phyloP scores from a whole-genome alignment of 768 basidiomycete species.

The Boletus reticuloceps region DNA sequence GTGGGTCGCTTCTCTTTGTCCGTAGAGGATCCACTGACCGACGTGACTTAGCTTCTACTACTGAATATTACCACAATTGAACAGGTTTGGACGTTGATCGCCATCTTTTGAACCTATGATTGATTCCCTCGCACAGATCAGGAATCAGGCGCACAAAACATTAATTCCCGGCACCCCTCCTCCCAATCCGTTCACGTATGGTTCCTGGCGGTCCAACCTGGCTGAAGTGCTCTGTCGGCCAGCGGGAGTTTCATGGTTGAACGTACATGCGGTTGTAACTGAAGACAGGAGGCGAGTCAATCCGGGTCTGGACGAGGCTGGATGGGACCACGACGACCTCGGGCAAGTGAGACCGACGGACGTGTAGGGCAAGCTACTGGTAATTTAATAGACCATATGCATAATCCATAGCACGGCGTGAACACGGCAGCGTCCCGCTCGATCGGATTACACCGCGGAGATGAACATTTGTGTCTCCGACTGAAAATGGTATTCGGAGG shows the following conservation, averaged over 20 bases:
- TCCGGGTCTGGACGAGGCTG: constrained; percentile 51
- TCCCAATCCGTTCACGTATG: constrained; percentile 86
- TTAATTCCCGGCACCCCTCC: constrained; percentile 63
- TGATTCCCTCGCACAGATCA: constrained; percentile 51
- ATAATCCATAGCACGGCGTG: not conserved
- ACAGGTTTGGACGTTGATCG: constrained; percentile 55
- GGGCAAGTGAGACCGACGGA: constrained; percentile 14
- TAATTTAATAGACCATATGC: not conserved
- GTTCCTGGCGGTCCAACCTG: constrained; percentile 72
- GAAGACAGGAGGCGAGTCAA: constrained; percentile 76
- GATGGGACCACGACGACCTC: constrained; percentile 26
- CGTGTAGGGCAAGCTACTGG: constrained; percentile 5
- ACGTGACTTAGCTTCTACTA: constrained; percentile 57
- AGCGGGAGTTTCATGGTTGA: constrained; percentile 75
- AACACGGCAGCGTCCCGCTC: constrained; percentile 1
- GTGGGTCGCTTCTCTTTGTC: constrained; percentile 43
- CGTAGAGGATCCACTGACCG: constrained; percentile 1
- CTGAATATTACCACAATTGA: constrained; percentile 96
- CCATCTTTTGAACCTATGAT: constrained; percentile 1
- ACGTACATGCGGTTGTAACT: constrained; percentile 55
- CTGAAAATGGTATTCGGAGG: constrained; percentile 17
- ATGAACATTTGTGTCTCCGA: constrained; percentile 25
- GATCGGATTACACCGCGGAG: constrained; percentile 15
- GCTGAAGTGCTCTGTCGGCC: constrained; percentile 79
- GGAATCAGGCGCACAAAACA: constrained; percentile 78